Evolutionary conservation across 2,329 filamentous ascomycete species (phyloP).

Genomic region (Xylaria digitata): DNA sequence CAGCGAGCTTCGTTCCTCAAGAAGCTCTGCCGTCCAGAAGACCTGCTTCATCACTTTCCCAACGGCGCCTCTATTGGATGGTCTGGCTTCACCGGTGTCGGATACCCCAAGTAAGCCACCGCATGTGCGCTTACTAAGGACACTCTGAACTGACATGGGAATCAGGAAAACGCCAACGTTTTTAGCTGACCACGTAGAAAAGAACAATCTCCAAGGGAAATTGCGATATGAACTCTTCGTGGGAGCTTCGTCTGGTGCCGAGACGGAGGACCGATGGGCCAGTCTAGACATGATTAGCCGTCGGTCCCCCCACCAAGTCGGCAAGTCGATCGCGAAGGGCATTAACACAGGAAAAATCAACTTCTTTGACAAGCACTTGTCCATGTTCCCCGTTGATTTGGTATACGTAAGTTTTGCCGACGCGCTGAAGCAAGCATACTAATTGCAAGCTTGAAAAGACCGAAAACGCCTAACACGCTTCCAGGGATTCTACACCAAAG

Average conservation of each 20-base stretch:
- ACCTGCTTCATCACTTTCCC: constrained; percentile 83
- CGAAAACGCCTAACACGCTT: constrained; percentile 29
- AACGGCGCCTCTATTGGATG: constrained; percentile 89
- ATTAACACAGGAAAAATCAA: constrained; percentile 90
- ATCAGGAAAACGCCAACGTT: constrained; percentile 84
- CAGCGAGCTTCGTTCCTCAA: constrained; percentile 80
- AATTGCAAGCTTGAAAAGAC: not conserved
- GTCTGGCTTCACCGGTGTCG: constrained; percentile 91
- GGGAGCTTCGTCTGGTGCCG: constrained; percentile 87
- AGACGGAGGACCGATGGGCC: constrained; percentile 95
- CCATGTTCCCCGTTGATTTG: constrained; percentile 89
- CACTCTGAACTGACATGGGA: constrained; percentile 18
- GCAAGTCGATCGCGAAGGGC: constrained; percentile 88
- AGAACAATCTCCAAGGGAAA: constrained; percentile 85
- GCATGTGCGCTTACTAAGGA: not conserved
- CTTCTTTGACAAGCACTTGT: constrained; percentile 94
- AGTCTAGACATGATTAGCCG: constrained; percentile 88
- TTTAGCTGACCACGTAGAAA: constrained; percentile 88
- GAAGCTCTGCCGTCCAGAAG: constrained; percentile 82
- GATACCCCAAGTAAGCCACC: constrained; percentile 80
- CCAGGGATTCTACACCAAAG: constrained; percentile 83
- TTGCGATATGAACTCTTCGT: constrained; percentile 89
- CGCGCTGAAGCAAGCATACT: not conserved
- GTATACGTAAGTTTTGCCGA: constrained; percentile 70
- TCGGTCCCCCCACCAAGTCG: constrained; percentile 86